Conservation (phyloP, 768 basidiomycete genomes). For the Leucosporidium scottii region DNA sequence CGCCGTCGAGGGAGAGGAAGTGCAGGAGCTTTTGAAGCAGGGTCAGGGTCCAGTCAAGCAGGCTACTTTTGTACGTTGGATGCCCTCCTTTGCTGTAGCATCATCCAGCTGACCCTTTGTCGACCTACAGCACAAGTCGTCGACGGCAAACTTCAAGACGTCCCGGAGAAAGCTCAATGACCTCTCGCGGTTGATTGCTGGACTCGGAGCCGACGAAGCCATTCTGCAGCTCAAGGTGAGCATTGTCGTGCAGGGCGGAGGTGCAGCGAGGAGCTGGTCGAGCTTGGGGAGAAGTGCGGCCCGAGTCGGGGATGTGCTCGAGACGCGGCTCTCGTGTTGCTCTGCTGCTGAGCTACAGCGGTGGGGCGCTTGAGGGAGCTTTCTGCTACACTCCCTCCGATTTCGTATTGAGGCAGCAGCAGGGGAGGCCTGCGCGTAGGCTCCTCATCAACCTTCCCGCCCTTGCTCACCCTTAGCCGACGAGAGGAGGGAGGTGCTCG, state of each 20-base stretch:
- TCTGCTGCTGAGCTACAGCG: too few species aligned
- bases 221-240: slow-evolving; percentile 90
- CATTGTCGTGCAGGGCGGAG: neutral
- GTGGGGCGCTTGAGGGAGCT: neutral
- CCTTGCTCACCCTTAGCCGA: too few species aligned
- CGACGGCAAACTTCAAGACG: slow-evolving; percentile 85
- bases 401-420: too few species aligned
- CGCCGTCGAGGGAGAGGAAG: slow-evolving; percentile 19
- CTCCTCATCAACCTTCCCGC: too few species aligned
- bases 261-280: neutral
- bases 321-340: neutral
- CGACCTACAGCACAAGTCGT: slow-evolving; percentile 73
- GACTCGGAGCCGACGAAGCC: slow-evolving; percentile 86
- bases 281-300: neutral
- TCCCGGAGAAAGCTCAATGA: slow-evolving; percentile 81
- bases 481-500: too few species aligned
- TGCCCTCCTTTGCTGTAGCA: neutral
- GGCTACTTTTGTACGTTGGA: slow-evolving; percentile 20
- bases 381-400: too few species aligned
- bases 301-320: neutral
- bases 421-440: too few species aligned
- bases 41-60: slow-evolving; percentile 1
- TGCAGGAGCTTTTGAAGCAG: neutral
- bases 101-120: too few species aligned
- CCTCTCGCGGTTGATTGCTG: slow-evolving; percentile 74